Evolutionary conservation across 305 asterid genomes (phyloP).

Genomic region (Plantago rigida): DNA sequence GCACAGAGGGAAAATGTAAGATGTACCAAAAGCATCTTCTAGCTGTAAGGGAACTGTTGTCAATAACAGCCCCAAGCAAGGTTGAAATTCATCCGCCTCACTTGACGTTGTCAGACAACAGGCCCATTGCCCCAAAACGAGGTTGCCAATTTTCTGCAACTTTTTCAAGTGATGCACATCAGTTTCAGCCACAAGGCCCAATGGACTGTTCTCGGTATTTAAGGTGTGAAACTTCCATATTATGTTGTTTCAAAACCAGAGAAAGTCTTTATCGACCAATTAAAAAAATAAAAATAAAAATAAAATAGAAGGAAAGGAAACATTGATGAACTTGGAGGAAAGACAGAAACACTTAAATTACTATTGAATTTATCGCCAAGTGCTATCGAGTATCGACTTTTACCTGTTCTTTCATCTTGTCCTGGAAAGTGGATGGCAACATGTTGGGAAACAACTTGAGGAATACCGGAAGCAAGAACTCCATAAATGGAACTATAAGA

Average conservation of each 20-base stretch:
- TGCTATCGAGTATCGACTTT: conserved; percentile 5
- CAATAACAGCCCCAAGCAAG: conserved; percentile 1
- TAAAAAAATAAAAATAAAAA: background rate
- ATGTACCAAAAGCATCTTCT: conserved; percentile 1
- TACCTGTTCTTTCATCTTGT: conserved; percentile 98
- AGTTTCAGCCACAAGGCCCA: background rate
- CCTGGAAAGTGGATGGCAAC: conserved; percentile 98
- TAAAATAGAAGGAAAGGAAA: background rate
- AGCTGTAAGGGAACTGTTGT: background rate
- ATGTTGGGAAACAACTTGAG: conserved; percentile 88
- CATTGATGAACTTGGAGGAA: conserved; percentile 21
- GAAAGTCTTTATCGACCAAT: background rate
- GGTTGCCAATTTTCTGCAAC: background rate
- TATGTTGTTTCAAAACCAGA: conserved; percentile 1
- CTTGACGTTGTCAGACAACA: background rate
- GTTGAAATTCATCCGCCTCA: conserved; percentile 2
- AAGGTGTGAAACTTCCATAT: background rate
- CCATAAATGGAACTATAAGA: conserved; percentile 93
- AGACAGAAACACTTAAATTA: conserved; percentile 1
- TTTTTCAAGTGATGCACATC: background rate
- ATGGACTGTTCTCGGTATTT: background rate
- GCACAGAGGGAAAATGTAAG: background rate
- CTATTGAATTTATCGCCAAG: conserved; percentile 15
- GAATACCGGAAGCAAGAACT: conserved; percentile 86
- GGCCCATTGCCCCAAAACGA: background rate